Conservation (phyloP, 2,329 filamentous ascomycete genomes). For the Fusarium robinianum region DNA sequence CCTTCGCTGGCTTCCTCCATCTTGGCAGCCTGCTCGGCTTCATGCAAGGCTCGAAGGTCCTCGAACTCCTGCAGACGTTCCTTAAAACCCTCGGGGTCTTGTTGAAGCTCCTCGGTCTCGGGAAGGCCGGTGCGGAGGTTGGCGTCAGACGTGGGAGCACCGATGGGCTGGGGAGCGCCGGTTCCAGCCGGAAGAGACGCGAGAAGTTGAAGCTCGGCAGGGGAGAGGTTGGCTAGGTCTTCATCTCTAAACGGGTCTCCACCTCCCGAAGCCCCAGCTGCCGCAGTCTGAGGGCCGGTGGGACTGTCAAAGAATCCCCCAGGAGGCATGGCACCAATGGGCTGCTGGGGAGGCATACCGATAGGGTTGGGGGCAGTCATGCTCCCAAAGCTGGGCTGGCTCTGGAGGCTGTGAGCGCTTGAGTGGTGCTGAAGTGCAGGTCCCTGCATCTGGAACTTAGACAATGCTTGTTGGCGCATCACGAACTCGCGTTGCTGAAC, state of each 20-base stretch:
- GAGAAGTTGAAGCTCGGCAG: conserved; percentile 58
- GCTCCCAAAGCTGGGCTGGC: conserved; percentile 94
- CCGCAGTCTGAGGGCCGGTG: conserved; percentile 35
- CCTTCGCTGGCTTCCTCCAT: conserved; percentile 45
- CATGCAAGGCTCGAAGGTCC: conserved; percentile 73
- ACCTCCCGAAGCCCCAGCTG: conserved; percentile 39
- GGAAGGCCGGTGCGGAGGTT: conserved; percentile 54
- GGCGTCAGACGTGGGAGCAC: conserved; percentile 39
- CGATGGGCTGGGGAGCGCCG: conserved; percentile 46
- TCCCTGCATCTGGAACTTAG: conserved; percentile 68
- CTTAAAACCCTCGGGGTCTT: conserved; percentile 63
- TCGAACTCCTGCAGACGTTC: conserved; percentile 86
- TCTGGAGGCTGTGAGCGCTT: conserved; percentile 93
- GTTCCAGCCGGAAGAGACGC: conserved; percentile 41
- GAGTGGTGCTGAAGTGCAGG: conserved; percentile 82
- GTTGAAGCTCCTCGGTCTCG: conserved; percentile 53
- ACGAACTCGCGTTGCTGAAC: conserved; percentile 94
- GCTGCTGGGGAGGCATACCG: conserved; percentile 57
- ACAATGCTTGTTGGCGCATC: conserved; percentile 79
- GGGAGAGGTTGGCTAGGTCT: conserved; percentile 69
- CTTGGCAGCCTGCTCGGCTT: conserved; percentile 53
- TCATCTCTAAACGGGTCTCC: conserved; percentile 69
- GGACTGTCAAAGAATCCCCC: conserved; percentile 73
- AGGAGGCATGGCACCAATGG: conserved; percentile 62
- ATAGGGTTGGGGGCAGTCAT: conserved; percentile 87